phyloP scores from a whole-genome alignment of 163 green algal genomes.

The Picocystis sp. region DNA sequence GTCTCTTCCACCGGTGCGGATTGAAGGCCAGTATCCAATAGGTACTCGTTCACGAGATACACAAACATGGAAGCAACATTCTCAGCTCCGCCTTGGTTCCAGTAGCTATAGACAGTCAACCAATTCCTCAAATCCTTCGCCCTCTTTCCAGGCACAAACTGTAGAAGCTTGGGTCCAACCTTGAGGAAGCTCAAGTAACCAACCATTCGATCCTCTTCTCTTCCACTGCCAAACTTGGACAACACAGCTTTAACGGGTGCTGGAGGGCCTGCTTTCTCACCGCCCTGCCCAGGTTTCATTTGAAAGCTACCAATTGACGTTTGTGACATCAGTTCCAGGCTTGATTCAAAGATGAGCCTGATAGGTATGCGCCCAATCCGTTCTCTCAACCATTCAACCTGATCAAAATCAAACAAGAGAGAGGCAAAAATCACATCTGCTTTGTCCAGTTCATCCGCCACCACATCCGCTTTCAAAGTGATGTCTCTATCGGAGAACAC shows the following conservation, averaged over 20 bases:
- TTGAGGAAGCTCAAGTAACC: constrained; percentile 98
- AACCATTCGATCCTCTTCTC: constrained; percentile 85
- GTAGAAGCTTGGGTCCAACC: constrained; percentile 52
- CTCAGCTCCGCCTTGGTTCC: constrained; percentile 45
- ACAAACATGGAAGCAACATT: constrained; percentile 84
- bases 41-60: constrained; percentile 64
- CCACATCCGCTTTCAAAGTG: constrained; percentile 13
- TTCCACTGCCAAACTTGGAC: constrained; percentile 53
- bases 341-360: constrained; percentile 85
- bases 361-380: constrained; percentile 47
- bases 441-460: constrained; percentile 33
- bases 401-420: constrained; percentile 94
- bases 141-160: constrained; percentile 74
- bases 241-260: constrained; percentile 81
- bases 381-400: constrained; percentile 81
- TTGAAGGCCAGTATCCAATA: constrained; percentile 18
- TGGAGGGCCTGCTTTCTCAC: constrained; percentile 58
- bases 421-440: constrained; percentile 84
- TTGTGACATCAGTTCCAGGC: constrained; percentile 83
- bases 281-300: constrained; percentile 26
- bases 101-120: constrained; percentile 73
- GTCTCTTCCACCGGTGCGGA: constrained; percentile 16
- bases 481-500: constrained; percentile 80
- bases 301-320: constrained; percentile 59
- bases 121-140: constrained; percentile 76